Evolutionary conservation across 2,329 filamentous ascomycete genomes (phyloP).

Genomic region (Aureobasidium leucospermi): DNA sequence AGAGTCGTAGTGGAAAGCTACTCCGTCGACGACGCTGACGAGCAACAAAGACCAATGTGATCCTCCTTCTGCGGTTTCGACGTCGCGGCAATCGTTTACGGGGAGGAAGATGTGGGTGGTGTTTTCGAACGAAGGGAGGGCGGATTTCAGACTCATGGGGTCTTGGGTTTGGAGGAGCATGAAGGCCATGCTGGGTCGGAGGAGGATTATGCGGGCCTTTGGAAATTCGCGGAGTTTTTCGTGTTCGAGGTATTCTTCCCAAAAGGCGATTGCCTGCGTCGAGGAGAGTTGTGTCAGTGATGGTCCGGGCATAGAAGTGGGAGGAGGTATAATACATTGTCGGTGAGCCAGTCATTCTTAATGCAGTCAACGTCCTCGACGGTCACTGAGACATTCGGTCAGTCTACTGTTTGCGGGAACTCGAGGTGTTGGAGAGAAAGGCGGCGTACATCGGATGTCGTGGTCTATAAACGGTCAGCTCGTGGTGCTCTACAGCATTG

Average conservation of each 20-base stretch:
- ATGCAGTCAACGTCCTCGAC: constrained; percentile 83
- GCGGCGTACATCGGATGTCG: constrained; percentile 53
- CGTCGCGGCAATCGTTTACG: constrained; percentile 79
- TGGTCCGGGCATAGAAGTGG: background rate
- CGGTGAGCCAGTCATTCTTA: constrained; percentile 90
- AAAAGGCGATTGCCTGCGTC: constrained; percentile 81
- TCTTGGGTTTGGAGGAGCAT: constrained; percentile 71
- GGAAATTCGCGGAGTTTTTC: constrained; percentile 76
- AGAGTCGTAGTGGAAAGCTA: constrained; percentile 96
- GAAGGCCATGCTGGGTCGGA: constrained; percentile 88
- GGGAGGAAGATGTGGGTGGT: constrained; percentile 93
- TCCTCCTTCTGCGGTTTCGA: constrained; percentile 74
- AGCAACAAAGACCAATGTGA: constrained; percentile 92
- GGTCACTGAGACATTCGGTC: constrained; percentile 54
- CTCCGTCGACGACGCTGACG: constrained; percentile 77
- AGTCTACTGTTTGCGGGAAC: background rate
- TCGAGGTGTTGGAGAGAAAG: background rate
- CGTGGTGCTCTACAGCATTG: background rate
- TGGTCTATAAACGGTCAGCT: constrained; percentile 45
- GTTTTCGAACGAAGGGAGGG: constrained; percentile 70
- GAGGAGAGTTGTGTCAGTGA: background rate
- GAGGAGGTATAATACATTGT: constrained; percentile 58
- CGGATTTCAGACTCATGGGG: constrained; percentile 51
- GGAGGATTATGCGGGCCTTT: constrained; percentile 77
- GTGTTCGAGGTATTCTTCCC: constrained; percentile 93